Conservation (phyloP, 176 grass and related monocot genomes). For the Saccharum officinarum region DNA sequence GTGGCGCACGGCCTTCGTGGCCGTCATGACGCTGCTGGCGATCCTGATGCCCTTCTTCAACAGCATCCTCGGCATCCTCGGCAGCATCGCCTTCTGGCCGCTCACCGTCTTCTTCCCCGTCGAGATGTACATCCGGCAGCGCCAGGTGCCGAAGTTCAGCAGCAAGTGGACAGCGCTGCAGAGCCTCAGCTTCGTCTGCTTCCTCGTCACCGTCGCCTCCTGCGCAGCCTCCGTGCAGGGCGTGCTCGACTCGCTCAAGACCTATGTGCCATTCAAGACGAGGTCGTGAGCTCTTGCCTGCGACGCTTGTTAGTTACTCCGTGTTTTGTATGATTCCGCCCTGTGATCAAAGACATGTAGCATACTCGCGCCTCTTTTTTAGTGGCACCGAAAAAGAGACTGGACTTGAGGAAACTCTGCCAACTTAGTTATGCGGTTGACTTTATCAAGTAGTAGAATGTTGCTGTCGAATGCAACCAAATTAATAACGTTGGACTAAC, state of each 20-base stretch:
- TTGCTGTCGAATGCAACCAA: not conserved
- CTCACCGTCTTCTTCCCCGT: constrained; percentile 88
- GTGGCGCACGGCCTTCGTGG: constrained; percentile 72
- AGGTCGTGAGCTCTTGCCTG: constrained; percentile 34
- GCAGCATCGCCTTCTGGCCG: constrained; percentile 87
- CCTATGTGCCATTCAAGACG: constrained; percentile 61
- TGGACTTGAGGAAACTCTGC: not conserved
- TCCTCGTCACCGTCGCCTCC: constrained; percentile 67
- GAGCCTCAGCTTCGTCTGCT: constrained; percentile 81
- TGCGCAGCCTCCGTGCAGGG: constrained; percentile 70
- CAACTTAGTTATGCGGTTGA: no score
- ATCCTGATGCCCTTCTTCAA: constrained; percentile 92
- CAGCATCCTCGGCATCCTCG: constrained; percentile 73
- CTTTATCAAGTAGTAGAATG: no score
- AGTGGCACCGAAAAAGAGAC: not conserved
- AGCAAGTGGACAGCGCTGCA: constrained; percentile 59
- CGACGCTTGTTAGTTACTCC: not conserved
- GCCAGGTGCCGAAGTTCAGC: constrained; percentile 29
- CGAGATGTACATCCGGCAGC: constrained; percentile 75
- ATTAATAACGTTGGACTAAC: no score
- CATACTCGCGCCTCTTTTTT: constrained; percentile 6
- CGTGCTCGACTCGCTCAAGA: constrained; percentile 57
- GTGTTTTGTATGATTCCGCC: not conserved
- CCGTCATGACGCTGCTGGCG: constrained; percentile 55
- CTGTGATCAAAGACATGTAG: not conserved